Conservation (phyloP, 352 stramenopile genomes). For the Phytopythium kandeliae region DNA sequence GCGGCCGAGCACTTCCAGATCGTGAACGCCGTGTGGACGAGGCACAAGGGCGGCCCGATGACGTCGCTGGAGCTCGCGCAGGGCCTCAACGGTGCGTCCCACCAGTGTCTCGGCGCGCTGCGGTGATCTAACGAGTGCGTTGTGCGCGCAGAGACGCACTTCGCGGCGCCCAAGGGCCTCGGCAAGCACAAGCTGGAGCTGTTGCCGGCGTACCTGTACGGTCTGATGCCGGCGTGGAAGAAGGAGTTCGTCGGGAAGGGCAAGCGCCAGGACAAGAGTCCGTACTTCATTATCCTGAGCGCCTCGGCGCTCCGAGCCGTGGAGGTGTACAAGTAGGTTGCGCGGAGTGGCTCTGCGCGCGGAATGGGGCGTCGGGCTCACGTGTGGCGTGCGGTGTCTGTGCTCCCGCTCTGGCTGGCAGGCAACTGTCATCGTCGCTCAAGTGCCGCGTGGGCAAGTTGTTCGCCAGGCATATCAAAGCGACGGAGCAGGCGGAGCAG, state of each 20-base stretch:
- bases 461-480: conserved; percentile 94
- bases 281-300: conserved; percentile 89
- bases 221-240: conserved; percentile 71
- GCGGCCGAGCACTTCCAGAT: conserved; percentile 74
- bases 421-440: conserved; percentile 64
- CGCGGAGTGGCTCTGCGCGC: too few species aligned
- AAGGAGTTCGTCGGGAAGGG: conserved; percentile 67
- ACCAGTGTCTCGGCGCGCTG: conserved; percentile 2
- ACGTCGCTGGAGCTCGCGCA: conserved; percentile 79
- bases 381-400: not conserved
- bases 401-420: conserved; percentile 17
- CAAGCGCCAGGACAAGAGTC: conserved; percentile 84
- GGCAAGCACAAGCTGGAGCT: conserved; percentile 79
- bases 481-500: conserved; percentile 84
- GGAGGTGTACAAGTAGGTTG: conserved; percentile 90
- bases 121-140: not conserved
- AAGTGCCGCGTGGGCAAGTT: conserved; percentile 93
- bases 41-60: conserved; percentile 71
- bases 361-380: not conserved
- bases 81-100: conserved; percentile 54
- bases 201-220: conserved; percentile 67
- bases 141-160: conserved; percentile 47
- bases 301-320: conserved; percentile 89
- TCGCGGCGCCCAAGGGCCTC: conserved; percentile 47
- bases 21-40: conserved; percentile 72